Conservation (phyloP, 257 asterid species). For the Knoxia roxburghii region DNA sequence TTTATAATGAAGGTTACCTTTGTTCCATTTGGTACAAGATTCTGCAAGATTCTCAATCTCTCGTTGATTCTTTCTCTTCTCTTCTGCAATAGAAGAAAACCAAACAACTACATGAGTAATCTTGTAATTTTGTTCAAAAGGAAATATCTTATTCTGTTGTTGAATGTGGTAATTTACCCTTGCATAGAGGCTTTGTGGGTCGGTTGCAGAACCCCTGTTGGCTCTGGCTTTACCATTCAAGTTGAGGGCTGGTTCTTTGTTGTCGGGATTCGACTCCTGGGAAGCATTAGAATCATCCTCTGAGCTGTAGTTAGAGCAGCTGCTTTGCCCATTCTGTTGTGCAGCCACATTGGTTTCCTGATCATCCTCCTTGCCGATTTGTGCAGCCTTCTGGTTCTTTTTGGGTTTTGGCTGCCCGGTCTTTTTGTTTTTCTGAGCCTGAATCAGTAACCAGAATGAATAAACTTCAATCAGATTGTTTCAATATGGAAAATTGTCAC, state of each 20-base stretch:
- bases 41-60: slow-evolving; percentile 79
- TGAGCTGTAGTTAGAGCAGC: slow-evolving; percentile 41
- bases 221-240: slow-evolving; percentile 51
- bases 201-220: slow-evolving; percentile 70
- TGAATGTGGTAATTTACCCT: slow-evolving; percentile 42
- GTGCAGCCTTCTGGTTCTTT: slow-evolving; percentile 36
- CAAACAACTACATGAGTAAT: neutral
- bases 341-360: slow-evolving; percentile 24
- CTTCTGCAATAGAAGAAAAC: slow-evolving; percentile 36
- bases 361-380: slow-evolving; percentile 33
- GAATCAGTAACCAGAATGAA: slow-evolving; percentile 13
- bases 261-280: slow-evolving; percentile 34
- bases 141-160: too few species aligned
- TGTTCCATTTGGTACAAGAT: slow-evolving; percentile 85
- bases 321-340: slow-evolving; percentile 29
- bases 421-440: slow-evolving; percentile 37
- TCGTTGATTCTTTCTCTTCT: slow-evolving; percentile 86
- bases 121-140: too few species aligned
- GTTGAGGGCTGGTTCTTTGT: slow-evolving; percentile 22
- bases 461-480: neutral
- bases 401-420: slow-evolving; percentile 27
- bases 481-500: too few species aligned
- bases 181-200: slow-evolving; percentile 89
- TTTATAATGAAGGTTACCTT: slow-evolving; percentile 35
- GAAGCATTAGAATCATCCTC: slow-evolving; percentile 51